A percentile compares a stretch with the other conserved stretches of the same genome.
These are phyloP conservation scores for Crithidia acanthocephali DNA, from an alignment of 208 protist genomes.

Conservation along the genomic window DNA sequence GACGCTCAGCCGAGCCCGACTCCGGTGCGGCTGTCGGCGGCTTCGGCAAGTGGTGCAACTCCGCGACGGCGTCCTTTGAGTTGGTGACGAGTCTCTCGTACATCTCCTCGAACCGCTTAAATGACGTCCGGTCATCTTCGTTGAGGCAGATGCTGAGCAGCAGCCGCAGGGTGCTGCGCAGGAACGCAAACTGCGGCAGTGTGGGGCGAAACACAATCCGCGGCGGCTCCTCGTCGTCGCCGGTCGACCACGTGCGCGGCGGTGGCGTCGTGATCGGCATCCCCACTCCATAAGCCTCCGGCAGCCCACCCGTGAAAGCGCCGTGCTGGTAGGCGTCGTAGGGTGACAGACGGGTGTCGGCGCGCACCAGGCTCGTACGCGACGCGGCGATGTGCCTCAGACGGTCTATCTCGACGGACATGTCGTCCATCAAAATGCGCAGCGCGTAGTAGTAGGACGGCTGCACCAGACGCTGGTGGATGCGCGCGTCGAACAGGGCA, in stretches of 20 bases:
- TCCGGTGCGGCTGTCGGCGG: conserved; percentile 16
- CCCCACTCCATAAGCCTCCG: conserved; percentile 6
- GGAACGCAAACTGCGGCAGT: conserved; percentile 65
- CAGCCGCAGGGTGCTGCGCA: conserved; percentile 57
- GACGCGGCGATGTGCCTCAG: conserved; percentile 43
- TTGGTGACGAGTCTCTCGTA: conserved; percentile 50
- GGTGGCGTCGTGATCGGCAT: not conserved
- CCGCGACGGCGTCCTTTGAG: conserved; percentile 39
- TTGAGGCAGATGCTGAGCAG: conserved; percentile 71
- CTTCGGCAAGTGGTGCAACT: conserved; percentile 49
- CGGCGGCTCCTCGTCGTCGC: conserved; percentile 16
- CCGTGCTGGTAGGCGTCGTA: conserved; percentile 38
- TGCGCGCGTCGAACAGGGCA: conserved; percentile 63
- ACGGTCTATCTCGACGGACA: conserved; percentile 56
- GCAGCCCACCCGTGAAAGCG: conserved; percentile 12
- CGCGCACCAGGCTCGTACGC: conserved; percentile 2
- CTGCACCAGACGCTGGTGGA: conserved; percentile 56
- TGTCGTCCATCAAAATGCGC: conserved; percentile 54
- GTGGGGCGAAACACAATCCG: conserved; percentile 76
- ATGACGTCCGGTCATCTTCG: conserved; percentile 72
- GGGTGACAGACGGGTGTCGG: conserved; percentile 27
- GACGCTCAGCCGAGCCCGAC: not conserved
- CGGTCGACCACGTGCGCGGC: conserved; percentile 7
- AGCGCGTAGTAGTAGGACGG: conserved; percentile 65
- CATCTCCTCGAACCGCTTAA: conserved; percentile 52